Conservation (phyloP, 2,329 filamentous ascomycete genomes). For the Pezicula neosporulosa region DNA sequence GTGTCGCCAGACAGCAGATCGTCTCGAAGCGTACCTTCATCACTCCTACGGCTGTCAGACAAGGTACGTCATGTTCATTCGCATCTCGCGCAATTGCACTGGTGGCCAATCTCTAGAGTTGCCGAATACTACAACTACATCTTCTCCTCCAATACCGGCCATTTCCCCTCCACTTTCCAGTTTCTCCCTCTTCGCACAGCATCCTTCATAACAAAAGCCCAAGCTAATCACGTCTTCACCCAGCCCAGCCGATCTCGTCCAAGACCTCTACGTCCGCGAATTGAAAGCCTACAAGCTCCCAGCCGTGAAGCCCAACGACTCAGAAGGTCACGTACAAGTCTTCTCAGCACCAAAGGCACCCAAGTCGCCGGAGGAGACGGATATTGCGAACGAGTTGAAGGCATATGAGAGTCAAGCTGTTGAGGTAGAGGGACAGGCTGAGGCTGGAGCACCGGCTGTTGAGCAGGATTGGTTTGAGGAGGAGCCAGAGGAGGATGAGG, state of each 20-base stretch:
- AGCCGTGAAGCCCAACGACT: constrained; percentile 78
- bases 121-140: neutral
- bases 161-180: neutral
- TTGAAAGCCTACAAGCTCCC: constrained; percentile 92
- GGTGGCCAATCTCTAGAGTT: neutral
- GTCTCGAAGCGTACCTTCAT: constrained; percentile 29
- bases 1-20: constrained; percentile 28
- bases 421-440: constrained; percentile 86
- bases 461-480: constrained; percentile 79
- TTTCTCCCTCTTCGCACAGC: neutral
- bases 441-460: constrained; percentile 56
- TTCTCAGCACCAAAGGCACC: constrained; percentile 80
- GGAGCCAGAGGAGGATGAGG: constrained; percentile 52
- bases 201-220: neutral
- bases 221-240: constrained; percentile 14
- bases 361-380: constrained; percentile 86
- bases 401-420: constrained; percentile 93
- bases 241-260: constrained; percentile 92
- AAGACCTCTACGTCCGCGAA: constrained; percentile 96
- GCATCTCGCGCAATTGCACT: neutral
- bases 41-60: constrained; percentile 29
- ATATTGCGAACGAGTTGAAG: constrained; percentile 87
- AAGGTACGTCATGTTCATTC: constrained; percentile 22
- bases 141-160: neutral
- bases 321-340: constrained; percentile 86